A percentile compares a stretch with the other conserved stretches of the same genome.
Conservation (phyloP, 2,329 filamentous ascomycete species). For the Tolypocladium sp. region DNA sequence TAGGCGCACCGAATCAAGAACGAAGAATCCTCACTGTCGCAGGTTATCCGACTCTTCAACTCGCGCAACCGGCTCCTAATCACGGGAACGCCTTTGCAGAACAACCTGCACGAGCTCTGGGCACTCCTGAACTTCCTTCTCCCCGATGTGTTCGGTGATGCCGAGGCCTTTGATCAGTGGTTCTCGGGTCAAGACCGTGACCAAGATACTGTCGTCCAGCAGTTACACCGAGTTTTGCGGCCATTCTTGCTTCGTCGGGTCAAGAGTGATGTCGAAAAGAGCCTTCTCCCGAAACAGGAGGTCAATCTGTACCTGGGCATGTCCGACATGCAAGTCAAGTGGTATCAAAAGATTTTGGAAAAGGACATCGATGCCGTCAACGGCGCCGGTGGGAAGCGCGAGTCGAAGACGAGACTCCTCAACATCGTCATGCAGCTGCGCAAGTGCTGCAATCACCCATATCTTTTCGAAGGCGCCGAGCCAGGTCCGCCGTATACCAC, state of each 20-base stretch:
- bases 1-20: constrained; percentile 94
- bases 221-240: constrained; percentile 84
- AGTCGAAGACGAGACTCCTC: constrained; percentile 91
- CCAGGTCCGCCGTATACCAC: constrained; percentile 96
- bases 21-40: constrained; percentile 91
- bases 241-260: constrained; percentile 93
- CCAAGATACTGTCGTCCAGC: constrained; percentile 91
- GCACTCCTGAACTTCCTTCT: constrained; percentile 93
- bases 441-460: constrained; percentile 98
- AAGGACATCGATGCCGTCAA: constrained; percentile 99
- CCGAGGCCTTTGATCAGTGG: constrained; percentile 96
- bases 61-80: constrained; percentile 92
- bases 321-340: constrained; percentile 98
- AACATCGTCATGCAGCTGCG: constrained; percentile 99
- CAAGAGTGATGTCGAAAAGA: constrained; percentile 97
- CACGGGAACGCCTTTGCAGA: constrained; percentile 92
- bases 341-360: constrained; percentile 98
- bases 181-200: constrained; percentile 86
- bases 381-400: constrained; percentile 87
- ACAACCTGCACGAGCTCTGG: constrained; percentile 97
- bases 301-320: constrained; percentile 95
- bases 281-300: constrained; percentile 92
- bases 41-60: constrained; percentile 93
- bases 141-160: constrained; percentile 96
- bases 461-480: constrained; percentile 94